Evolutionary conservation across 2,329 filamentous ascomycete species (phyloP).

Genomic region (Fragosphaeria purpurea): DNA sequence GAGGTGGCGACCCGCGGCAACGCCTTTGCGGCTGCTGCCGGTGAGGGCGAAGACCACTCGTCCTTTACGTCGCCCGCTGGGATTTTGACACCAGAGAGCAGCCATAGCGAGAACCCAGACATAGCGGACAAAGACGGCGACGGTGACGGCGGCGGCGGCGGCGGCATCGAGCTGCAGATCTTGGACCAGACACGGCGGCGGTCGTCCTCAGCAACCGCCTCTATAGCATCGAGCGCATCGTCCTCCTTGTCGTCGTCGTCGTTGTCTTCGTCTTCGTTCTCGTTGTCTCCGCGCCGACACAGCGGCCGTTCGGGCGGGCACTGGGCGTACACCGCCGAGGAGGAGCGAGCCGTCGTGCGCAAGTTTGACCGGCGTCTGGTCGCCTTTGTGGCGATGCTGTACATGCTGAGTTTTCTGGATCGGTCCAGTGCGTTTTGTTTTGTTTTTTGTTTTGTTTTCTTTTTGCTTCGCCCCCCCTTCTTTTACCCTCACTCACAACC

Average conservation of each 20-base stretch:
- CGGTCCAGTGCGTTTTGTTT: slow-evolving; percentile 57
- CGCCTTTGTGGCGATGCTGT: slow-evolving; percentile 70
- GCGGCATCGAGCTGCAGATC: slow-evolving; percentile 6
- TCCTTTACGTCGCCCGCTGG: slow-evolving; percentile 1
- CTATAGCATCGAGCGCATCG: neutral
- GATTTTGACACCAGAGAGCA: slow-evolving; percentile 10
- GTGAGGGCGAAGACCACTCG: too few relatives aligned
- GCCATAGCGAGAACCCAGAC: neutral
- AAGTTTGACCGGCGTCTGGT: slow-evolving; percentile 74
- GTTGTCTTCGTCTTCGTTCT: neutral
- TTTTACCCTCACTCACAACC: neutral
- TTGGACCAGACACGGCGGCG: neutral
- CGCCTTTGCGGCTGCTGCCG: slow-evolving; percentile 8
- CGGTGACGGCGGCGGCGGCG: neutral
- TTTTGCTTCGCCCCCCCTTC: neutral
- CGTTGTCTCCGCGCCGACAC: neutral
- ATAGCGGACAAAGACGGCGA: neutral
- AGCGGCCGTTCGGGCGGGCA: slow-evolving; percentile 9
- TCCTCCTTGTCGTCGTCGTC: neutral
- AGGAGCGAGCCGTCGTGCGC: slow-evolving; percentile 60
- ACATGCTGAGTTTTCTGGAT: slow-evolving; percentile 78
- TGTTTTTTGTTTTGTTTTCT: neutral
- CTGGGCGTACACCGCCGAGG: slow-evolving; percentile 47
- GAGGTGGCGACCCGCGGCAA: too few relatives aligned
- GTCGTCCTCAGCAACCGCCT: neutral